A percentile compares a stretch with the other conserved stretches of the same genome.
Conservation (phyloP, 352 stramenopile genomes). For the Phytophthora ohioensis region DNA sequence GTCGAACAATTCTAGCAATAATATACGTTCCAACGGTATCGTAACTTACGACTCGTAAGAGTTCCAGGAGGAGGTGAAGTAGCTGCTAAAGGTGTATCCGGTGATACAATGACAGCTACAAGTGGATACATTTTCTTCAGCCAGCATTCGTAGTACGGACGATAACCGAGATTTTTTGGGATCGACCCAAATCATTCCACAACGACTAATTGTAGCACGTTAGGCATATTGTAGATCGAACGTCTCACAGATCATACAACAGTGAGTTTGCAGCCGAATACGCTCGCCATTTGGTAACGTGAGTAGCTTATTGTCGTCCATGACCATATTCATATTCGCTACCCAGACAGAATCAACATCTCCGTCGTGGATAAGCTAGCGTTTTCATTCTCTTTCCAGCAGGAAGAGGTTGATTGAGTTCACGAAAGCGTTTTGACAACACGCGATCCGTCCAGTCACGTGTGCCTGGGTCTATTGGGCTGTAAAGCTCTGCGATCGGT, state of each 20-base stretch:
- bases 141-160: constrained; percentile 95
- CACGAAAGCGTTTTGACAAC: constrained; percentile 94
- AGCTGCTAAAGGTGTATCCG: not conserved
- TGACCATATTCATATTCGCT: constrained; percentile 98
- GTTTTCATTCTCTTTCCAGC: constrained; percentile 93
- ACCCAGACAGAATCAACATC: constrained; percentile 98
- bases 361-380: constrained; percentile 96
- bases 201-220: constrained; percentile 94
- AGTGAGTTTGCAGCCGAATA: constrained; percentile 94
- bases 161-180: constrained; percentile 95
- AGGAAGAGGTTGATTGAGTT: constrained; percentile 94
- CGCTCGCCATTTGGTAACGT: constrained; percentile 97
- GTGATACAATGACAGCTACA: constrained; percentile 2
- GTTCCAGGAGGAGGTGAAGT: constrained; percentile 14
- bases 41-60: not conserved
- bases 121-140: constrained; percentile 90
- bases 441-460: constrained; percentile 97
- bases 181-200: constrained; percentile 97
- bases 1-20: constrained; percentile 92
- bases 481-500: constrained; percentile 94
- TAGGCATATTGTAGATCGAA: constrained; percentile 97
- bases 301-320: constrained; percentile 97
- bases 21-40: constrained; percentile 52
- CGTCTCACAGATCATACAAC: constrained; percentile 95
- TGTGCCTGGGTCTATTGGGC: constrained; percentile 95